These are phyloP conservation scores for Acer campestre DNA, from an alignment of 345 rosid genomes.

Conservation along the genomic window DNA sequence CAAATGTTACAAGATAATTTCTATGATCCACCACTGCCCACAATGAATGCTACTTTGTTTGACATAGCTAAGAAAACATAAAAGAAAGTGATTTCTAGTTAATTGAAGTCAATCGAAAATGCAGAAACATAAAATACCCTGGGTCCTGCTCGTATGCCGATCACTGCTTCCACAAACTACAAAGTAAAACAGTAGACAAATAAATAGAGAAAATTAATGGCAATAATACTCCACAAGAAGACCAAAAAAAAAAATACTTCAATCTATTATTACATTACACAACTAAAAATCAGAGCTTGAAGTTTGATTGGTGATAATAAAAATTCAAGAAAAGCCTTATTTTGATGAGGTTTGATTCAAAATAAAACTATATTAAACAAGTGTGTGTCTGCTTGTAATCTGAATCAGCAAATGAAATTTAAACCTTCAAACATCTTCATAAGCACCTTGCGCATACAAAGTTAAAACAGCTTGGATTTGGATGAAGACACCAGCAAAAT, in stretches of 20 bases:
- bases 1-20: too few relatives aligned
- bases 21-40: too few relatives aligned
- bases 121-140: constrained; percentile 43
- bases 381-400: neutral
- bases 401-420: constrained; percentile 27
- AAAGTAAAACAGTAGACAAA: constrained; percentile 7
- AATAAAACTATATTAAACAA: too few relatives aligned
- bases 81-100: neutral
- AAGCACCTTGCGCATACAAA: constrained; percentile 97
- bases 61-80: too few relatives aligned
- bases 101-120: neutral
- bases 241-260: neutral
- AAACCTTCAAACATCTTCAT: constrained; percentile 66
- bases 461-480: constrained; percentile 97
- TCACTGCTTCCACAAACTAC: constrained; percentile 89
- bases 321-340: neutral
- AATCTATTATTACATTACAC: neutral
- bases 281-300: neutral
- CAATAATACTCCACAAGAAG: neutral
- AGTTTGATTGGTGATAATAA: neutral
- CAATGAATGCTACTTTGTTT: too few relatives aligned
- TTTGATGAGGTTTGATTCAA: neutral
- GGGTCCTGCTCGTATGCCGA: constrained; percentile 57
- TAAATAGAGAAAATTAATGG: too few relatives aligned
- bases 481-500: constrained; percentile 94